Base-by-base conservation (phyloP, 352 stramenopile genomes). In the Globisporangium ultimum region DNA sequence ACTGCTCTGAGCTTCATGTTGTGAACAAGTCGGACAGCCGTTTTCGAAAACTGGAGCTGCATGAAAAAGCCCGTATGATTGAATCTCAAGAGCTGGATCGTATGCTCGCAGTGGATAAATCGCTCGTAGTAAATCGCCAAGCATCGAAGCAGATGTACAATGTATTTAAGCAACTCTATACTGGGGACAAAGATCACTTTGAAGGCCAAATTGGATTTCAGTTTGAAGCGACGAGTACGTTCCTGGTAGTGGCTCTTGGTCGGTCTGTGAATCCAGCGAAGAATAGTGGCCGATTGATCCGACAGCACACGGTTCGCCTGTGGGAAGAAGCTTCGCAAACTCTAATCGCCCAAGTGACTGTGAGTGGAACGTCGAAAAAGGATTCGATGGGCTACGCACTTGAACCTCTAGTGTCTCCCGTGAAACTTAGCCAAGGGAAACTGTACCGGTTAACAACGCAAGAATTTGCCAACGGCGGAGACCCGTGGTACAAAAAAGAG, bases 401-500 rank as follows among this genome's bases (percentile, higher is more conserved):
- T 0, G 84, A 94, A 45, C 67, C 81, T 22, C 64, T 95, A 0
- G 10, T 60, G 15, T 59, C 63, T 5, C 79, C 84, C 13, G 72
- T 72, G 7, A 89, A 80, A 57, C 55, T 95, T 15, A 91, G 71
- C 0, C 84, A 91, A 60, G 87, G 87, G 2, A 95, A 94, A 48
- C 32, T 93, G n/a, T 95, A 95, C 60, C 79, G 87, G 4, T 61
- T 95, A 22, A 95, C 87, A 41, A 94, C 84, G 0, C 87, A 95
- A 45, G 87, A 95, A 53, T 95, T 87, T 66, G 84, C 87, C 18
- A 93, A 95, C 48, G 84, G 84, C 50, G 87, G 87, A 22, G 87
- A 95, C 53, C 84, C 87, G 8, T 95, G 87, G 87, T 95, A 95
- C 71, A 95, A 95, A 57, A 91, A 92, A 55, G 87, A 95, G 53